Evolutionary conservation across 768 basidiomycete genomes (phyloP).

Genomic region (Amanita rimosa): DNA sequence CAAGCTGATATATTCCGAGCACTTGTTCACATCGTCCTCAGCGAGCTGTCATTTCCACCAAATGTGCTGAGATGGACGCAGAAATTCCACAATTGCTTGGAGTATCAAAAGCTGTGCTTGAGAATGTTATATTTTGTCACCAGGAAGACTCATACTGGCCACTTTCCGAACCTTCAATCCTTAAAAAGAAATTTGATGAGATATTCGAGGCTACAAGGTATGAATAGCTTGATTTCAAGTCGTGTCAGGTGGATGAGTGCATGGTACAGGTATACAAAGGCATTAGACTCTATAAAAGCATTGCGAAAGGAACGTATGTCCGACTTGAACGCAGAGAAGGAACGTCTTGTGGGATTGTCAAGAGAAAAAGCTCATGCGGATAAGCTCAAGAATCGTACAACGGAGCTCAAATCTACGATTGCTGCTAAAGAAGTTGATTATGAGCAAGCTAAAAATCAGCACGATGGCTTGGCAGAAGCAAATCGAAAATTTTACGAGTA

Average conservation of each 20-base stretch:
- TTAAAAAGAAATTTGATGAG: slow-evolving; percentile 99
- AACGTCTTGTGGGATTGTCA: slow-evolving; percentile 65
- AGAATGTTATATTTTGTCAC: slow-evolving; percentile 99
- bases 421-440: slow-evolving; percentile 62
- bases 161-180: slow-evolving; percentile 72
- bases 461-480: slow-evolving; percentile 53
- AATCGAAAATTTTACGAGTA: slow-evolving; percentile 76
- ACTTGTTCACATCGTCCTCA: slow-evolving; percentile 17
- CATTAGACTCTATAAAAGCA: slow-evolving; percentile 82
- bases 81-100: slow-evolving; percentile 92
- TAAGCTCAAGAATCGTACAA: slow-evolving; percentile 59
- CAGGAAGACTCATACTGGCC: slow-evolving; percentile 99
- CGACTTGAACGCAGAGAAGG: slow-evolving; percentile 90
- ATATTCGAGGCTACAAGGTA: slow-evolving; percentile 98
- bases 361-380: slow-evolving; percentile 82
- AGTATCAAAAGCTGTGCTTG: slow-evolving; percentile 95
- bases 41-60: slow-evolving; percentile 89
- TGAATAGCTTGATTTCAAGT: slow-evolving; percentile 9
- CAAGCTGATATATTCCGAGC: neutral
- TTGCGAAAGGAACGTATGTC: slow-evolving; percentile 85
- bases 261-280: slow-evolving; percentile 79
- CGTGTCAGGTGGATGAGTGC: neutral
- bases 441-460: slow-evolving; percentile 56
- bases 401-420: slow-evolving; percentile 50
- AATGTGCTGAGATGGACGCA: slow-evolving; percentile 92